Evolutionary conservation across 2,329 filamentous ascomycete genomes (phyloP), one percentile per base, ranked within the genome.

Genomic region (Fusarium denticulatum): DNA sequence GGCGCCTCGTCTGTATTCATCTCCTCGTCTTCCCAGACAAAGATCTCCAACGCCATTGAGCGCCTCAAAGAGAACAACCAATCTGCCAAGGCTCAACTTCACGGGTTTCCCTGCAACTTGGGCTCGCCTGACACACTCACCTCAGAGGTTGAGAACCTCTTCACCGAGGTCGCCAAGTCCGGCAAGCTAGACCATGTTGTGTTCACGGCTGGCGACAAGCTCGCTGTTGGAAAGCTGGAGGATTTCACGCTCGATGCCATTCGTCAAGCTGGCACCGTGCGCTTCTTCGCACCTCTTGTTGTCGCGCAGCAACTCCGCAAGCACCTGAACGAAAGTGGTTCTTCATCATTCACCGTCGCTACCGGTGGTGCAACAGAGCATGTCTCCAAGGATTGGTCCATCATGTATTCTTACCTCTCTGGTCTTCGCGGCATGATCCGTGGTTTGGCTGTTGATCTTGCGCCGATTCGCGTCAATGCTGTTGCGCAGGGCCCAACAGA

Each of bases 151-250:
- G 67, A 76, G 63, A 66, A 68, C 1, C 63, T 71, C 14, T 73
- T 76, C 20, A 30, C 64, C 1, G 67, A 69, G 30, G 60, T 75
- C 0, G 43, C 72, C 58, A 68, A 69, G 50, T 64, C 55, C 12
- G 72, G 61, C 3, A 72, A 59, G 34, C 61, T 76, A 7, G 74
- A 76, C 26, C 74, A 76, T 10, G 67, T 76, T 13, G 69, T 75
- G 16, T 76, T 69, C 13, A 76, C 74, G 0, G 74, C 74, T 1
- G 74, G 74, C 1, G 74, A 76, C 7, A 64, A 60, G 24, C 64
- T 69, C 14, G 59, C 67, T 2, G 58, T 75, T 1, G 70, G 61
- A 9, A 71, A 73, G 8, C 57, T 76, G 1, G 69, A 75, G 30
- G 64, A 75, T 1, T 64, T 76, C 12, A 65, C 64, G 0, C 45